Base-by-base conservation (phyloP, 306 rosid species). In the Styphnolobium japonicum region DNA sequence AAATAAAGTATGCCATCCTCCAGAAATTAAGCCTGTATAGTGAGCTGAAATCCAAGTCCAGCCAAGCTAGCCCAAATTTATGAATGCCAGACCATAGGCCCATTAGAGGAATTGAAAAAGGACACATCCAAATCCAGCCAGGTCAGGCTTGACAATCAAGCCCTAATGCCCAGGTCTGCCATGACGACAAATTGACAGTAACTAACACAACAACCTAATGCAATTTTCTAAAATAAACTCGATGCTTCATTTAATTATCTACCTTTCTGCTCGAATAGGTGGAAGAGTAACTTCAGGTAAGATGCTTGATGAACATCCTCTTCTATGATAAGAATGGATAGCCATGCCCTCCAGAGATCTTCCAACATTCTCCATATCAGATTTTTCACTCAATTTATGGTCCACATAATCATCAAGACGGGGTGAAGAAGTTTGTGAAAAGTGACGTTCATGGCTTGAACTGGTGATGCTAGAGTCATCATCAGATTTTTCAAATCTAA, bases 201-300 rank as follows among this genome's bases (percentile, higher is more conserved):
- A 14, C 52, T 45, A 45, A 3, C 16, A 45, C 1, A 45, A 45
- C 52, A 5, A 45, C 18, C 52, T 45, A 45, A 11, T 45, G 52
- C 18, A 45, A 4, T 45, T 45, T 45, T 45, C 18, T 14, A 45
- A 45, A 45, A 45, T 14, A 45, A 45, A 14, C 52, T 45, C 9
- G 36, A 46, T 45, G 42, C 18, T n/a, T n/a, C n/a, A 70, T 69
- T 49, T 34, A 66, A 68, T 39, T 68, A 56, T 68, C 65, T 74
- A 92, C 98, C 92, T 84, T 72, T 92, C 97, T 67, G 83, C 83
- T 82, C 86, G 87, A 70, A 70, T 51, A 29, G 85, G 82, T 25
- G 82, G 83, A 40, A 70, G 40, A 75, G 64, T 27, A 65, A 27
- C 76, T 70, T 92, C 98, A 57, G 84, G 86, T 73, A 80, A 71